Evolutionary conservation across 352 stramenopile genomes (phyloP), one percentile per base, ranked within the genome.

Genomic region (Phytopythium aichiense): DNA sequence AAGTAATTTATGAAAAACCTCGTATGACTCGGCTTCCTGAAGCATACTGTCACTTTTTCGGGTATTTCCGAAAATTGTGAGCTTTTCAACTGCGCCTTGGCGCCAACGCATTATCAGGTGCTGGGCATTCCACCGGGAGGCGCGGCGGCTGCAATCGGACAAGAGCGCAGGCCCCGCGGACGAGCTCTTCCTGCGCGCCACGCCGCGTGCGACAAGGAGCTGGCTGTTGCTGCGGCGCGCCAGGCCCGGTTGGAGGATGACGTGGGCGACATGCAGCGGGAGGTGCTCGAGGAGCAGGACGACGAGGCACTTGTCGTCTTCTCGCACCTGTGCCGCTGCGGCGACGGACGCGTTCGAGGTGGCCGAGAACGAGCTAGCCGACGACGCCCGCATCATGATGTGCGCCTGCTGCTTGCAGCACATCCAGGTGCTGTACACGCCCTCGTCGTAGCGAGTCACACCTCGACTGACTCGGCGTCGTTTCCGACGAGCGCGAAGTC

Each of bases 381-480:
- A 92, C 33, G 76, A 73, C 28, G 73, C 87, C 42, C 71, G 91
- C 55, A 69, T 92, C 9, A 79, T 91, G 22, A 78, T 83, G 0
- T 94, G 86, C 69, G 84, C 81, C 35, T 83, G 86, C 31, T 94
- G 86, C 70, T 94, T 83, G 31, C 65, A 92, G 48, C 78, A 92
- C 62, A 92, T 94, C 49, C 79, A 79, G 22, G 85, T 94, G 46
- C 8, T 85, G 38, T 35, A 18, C 53, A 35, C 15, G 7, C 15
- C 33, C 20, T 15, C 8, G 3, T 20, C 20, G 28, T 51, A 56
- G 20, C 30, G 35, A 42, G 13, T n/a, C 15, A n/a, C 3, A 76
- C 52, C 37, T 76, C 50, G 12, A 74, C 57, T 8, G 67, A 61
- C 43, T 59, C 58, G 0, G 71, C 73, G 20, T 76, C 68, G 45